phyloP scores from a whole-genome alignment of 768 basidiomycete species.

The Grammothele lineata region DNA sequence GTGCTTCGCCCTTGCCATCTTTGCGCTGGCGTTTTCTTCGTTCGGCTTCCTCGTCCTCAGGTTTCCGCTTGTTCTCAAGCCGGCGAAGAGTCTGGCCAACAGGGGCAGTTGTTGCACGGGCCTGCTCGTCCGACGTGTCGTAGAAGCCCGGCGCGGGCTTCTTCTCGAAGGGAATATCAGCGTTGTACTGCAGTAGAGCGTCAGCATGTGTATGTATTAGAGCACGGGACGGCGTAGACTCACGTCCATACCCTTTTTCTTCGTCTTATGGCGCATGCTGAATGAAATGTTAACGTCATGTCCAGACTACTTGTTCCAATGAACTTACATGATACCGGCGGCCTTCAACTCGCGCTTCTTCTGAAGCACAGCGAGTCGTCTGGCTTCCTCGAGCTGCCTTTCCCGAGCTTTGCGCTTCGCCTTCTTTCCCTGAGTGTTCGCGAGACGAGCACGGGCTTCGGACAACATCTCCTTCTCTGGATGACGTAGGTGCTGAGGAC shows the following conservation, averaged over 20 bases:
- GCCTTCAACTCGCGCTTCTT: slow-evolving; percentile 98
- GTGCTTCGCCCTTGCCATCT: slow-evolving; percentile 48
- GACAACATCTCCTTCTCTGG: slow-evolving; percentile 99
- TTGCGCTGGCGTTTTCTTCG: slow-evolving; percentile 85
- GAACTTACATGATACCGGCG: slow-evolving; percentile 80
- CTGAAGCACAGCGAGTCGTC: slow-evolving; percentile 89
- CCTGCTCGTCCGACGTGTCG: slow-evolving; percentile 92
- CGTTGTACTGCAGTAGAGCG: slow-evolving; percentile 71
- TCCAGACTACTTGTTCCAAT: background rate
- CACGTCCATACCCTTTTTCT: slow-evolving; percentile 97
- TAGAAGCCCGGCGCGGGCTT: slow-evolving; percentile 95
- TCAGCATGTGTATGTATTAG: slow-evolving; percentile 6
- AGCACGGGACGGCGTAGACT: slow-evolving; percentile 28
- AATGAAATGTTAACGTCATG: background rate
- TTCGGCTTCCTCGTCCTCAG: slow-evolving; percentile 91
- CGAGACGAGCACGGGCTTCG: slow-evolving; percentile 94
- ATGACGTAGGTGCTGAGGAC: slow-evolving; percentile 3
- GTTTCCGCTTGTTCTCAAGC: slow-evolving; percentile 94
- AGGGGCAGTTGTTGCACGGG: slow-evolving; percentile 79
- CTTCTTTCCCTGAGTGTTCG: slow-evolving; percentile 99
- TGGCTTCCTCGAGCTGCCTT: slow-evolving; percentile 93
- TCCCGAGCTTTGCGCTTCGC: slow-evolving; percentile 98
- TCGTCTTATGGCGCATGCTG: slow-evolving; percentile 86
- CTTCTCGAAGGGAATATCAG: slow-evolving; percentile 99
- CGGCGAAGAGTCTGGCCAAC: slow-evolving; percentile 88